phyloP scores from a whole-genome alignment of 768 basidiomycete genomes.

The Naganishia friedmannii region DNA sequence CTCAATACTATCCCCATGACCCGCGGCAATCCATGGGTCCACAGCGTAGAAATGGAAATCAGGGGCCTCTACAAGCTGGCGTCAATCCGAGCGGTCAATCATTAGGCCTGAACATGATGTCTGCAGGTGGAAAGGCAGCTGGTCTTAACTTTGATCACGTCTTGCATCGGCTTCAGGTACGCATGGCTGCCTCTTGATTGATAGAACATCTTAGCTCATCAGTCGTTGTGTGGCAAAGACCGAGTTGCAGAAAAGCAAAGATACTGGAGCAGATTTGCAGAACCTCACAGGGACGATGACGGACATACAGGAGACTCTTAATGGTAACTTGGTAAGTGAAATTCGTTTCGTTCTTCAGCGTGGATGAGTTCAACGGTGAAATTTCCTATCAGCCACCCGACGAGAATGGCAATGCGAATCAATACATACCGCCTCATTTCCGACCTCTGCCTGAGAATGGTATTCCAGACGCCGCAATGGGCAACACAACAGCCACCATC shows the following conservation, averaged over 20 bases:
- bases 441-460: slow-evolving; percentile 38
- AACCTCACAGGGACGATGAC: slow-evolving; percentile 72
- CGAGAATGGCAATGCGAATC: slow-evolving; percentile 47
- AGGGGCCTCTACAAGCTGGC: slow-evolving; percentile 14
- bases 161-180: slow-evolving; percentile 70
- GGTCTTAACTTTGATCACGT: slow-evolving; percentile 91
- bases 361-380: neutral
- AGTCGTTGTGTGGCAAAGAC: slow-evolving; percentile 50
- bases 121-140: slow-evolving; percentile 60
- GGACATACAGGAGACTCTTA: slow-evolving; percentile 88
- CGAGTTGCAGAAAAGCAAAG: slow-evolving; percentile 91
- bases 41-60: slow-evolving; percentile 25
- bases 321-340: slow-evolving; percentile 69
- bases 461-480: slow-evolving; percentile 44
- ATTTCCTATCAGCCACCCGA: slow-evolving; percentile 40
- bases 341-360: neutral
- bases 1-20: slow-evolving; percentile 44
- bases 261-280: slow-evolving; percentile 82
- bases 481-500: slow-evolving; percentile 53
- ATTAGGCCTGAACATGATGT: slow-evolving; percentile 53
- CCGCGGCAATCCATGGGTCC: slow-evolving; percentile 32
- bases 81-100: slow-evolving; percentile 16
- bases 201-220: neutral
- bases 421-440: slow-evolving; percentile 49
- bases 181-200: slow-evolving; percentile 13